Evolutionary conservation across 2,329 filamentous ascomycete species (phyloP).

Genomic region (Alternaria sp.): DNA sequence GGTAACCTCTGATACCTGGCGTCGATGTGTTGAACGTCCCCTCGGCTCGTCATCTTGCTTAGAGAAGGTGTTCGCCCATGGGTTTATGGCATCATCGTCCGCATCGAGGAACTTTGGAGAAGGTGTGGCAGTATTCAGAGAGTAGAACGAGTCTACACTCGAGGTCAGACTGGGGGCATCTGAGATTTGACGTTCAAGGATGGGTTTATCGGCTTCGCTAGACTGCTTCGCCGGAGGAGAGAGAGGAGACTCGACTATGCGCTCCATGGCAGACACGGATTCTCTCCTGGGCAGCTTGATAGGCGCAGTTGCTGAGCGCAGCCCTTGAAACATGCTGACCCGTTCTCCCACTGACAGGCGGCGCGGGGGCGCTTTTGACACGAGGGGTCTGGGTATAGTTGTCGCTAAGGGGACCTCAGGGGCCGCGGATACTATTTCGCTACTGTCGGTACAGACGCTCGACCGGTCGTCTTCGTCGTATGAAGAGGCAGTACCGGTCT

Average conservation of each 20-base stretch:
- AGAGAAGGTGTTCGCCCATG: conserved; percentile 33
- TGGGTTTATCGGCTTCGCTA: conserved; percentile 15
- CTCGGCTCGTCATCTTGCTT: conserved; percentile 27
- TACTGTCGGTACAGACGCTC: conserved; percentile 44
- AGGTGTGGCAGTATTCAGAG: conserved; percentile 36
- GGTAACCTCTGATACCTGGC: conserved; percentile 50
- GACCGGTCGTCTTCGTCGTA: conserved; percentile 49
- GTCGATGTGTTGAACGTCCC: conserved; percentile 46
- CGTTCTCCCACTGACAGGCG: conserved; percentile 43
- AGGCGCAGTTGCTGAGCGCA: conserved; percentile 42
- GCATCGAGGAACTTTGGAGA: conserved; percentile 45
- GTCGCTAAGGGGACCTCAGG: conserved; percentile 30
- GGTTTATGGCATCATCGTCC: conserved; percentile 38
- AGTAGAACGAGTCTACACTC: conserved; percentile 51
- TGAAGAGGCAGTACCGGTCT: conserved; percentile 41
- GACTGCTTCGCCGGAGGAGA: conserved; percentile 13
- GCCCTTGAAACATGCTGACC: conserved; percentile 42
- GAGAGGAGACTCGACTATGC: conserved; percentile 29
- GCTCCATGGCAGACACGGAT: conserved; percentile 30
- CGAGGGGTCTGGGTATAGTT: conserved; percentile 22
- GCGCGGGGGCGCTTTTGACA: conserved; percentile 19
- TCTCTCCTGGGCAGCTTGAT: conserved; percentile 14
- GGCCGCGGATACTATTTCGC: conserved; percentile 37
- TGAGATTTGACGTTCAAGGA: conserved; percentile 34
- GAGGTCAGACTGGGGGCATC: conserved; percentile 48